Conservation (phyloP, 371 early-diverging fungal genomes). For the Saksenaea vasiformis region DNA sequence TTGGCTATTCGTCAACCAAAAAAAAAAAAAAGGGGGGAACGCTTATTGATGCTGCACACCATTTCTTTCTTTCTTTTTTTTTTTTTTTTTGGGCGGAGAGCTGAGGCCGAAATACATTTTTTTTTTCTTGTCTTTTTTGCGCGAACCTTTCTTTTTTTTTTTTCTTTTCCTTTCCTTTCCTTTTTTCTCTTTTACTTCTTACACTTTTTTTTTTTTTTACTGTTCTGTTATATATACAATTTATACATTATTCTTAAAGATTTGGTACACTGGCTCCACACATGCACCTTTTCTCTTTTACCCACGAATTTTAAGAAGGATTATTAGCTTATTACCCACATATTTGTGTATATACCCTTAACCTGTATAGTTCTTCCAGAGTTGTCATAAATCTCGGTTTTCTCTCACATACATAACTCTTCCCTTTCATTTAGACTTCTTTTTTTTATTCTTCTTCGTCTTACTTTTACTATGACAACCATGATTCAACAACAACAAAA, state of each 20-base stretch:
- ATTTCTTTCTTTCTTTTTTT: background rate
- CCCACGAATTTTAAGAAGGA: background rate
- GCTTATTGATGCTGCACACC: no score
- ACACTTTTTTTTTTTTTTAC: no score
- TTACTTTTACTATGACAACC: no score
- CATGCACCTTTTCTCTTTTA: no score
- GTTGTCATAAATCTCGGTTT: no score
- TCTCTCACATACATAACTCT: no score
- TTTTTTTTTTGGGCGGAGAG: background rate
- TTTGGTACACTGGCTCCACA: background rate
- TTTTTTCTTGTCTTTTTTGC: background rate
- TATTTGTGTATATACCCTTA: background rate
- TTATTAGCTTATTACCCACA: background rate
- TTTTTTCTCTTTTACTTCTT: conserved; percentile 8
- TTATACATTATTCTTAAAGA: conserved; percentile 2
- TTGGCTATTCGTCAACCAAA: background rate
- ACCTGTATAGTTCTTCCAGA: background rate
- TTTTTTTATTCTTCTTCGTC: no score
- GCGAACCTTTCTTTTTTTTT: conserved; percentile 4
- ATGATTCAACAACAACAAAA: no score
- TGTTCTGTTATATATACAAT: conserved; percentile 1
- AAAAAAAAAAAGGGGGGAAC: background rate
- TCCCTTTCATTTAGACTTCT: no score
- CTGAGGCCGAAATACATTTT: background rate
- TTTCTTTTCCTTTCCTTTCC: conserved; percentile 3